Percentiles rank a stretch among this genome's conserved stretches.
phyloP scores from a whole-genome alignment of 495 filamentous ascomycete species.

The Neohortaea acidophila region DNA sequence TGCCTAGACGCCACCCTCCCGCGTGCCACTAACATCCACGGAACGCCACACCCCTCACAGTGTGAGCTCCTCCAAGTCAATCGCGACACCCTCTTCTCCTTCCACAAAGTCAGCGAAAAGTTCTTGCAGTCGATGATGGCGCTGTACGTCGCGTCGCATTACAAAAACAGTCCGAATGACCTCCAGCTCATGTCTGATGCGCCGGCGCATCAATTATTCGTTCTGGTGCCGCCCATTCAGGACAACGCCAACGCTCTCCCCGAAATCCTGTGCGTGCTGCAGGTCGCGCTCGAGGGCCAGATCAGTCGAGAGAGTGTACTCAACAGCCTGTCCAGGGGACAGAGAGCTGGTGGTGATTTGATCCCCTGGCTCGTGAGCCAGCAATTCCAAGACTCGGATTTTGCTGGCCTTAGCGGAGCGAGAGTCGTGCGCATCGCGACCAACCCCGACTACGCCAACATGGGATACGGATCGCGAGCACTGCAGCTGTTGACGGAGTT shows the following conservation, averaged over 20 bases:
- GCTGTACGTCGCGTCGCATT: conserved; percentile 93
- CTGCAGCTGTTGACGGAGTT: conserved; percentile 76
- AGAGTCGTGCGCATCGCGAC: conserved; percentile 90
- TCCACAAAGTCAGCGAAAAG: conserved; percentile 91
- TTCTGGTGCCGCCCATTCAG: conserved; percentile 74
- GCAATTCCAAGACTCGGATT: conserved; percentile 96
- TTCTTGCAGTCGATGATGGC: conserved; percentile 97
- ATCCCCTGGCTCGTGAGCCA: conserved; percentile 98
- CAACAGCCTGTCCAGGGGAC: conserved; percentile 73
- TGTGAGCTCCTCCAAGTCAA: conserved; percentile 90
- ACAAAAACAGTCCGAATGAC: conserved; percentile 97
- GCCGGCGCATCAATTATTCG: conserved; percentile 91
- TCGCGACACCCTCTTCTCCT: conserved; percentile 93
- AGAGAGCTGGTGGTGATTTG: conserved; percentile 81
- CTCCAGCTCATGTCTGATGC: conserved; percentile 96
- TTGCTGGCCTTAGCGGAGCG: conserved; percentile 83
- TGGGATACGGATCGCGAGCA: conserved; percentile 89
- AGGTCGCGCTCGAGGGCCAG: conserved; percentile 85
- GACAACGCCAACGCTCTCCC: conserved; percentile 65
- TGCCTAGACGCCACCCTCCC: conserved; percentile 86
- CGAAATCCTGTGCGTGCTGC: conserved; percentile 87
- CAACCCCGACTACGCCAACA: conserved; percentile 81
- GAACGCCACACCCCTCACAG: conserved; percentile 76
- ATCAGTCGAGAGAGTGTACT: conserved; percentile 88
- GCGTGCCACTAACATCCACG: conserved; percentile 57